Base-by-base conservation (phyloP, 2,329 filamentous ascomycete species). In the Aspergillus aculeatus region DNA sequence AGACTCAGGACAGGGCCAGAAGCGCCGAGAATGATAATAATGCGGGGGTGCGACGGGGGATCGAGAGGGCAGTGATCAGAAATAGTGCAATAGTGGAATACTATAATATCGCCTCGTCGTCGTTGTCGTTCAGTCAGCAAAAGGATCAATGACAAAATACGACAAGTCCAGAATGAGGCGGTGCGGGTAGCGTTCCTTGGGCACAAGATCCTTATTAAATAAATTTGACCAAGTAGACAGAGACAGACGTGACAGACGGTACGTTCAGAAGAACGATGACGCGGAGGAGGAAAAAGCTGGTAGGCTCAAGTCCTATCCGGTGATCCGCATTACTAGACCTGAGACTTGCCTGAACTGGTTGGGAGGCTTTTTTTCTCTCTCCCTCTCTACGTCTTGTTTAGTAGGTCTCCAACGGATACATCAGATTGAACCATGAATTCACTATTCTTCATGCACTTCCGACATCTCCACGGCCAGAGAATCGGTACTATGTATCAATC, bases 151-250 rank as follows among this genome's bases (percentile, higher is more conserved):
- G 53, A 35, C 38, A 44, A 16, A 44, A 16, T n/a, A 54, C 47
- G 56, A 63, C 56, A 61, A 58, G 54, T 50, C 58, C 59, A 59
- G 54, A 61, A 58, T 66, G 60, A 66, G 64, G 64, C 62, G 58
- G 64, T 65, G 62, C 62, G 62, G 60, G 54, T 58, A 58, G 44
- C 56, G 49, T 50, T 59, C 50, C 50, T 59, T 58, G 62, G 59
- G 60, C 57, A 58, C 59, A 49, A 35, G 59, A 56, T 49, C 50
- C 47, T 56, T 44, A 35, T 35, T 35, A 35, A 35, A 35, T 35
- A 54, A 50, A 55, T 38, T 48, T 38, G 41, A 29, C 50, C 49
- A 6, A 51, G 47, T n/a, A 48, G 24, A 32, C 24, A 29, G 24
- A 19, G 21, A 16, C 24, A 48, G 51, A 26, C 38, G 24, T 16